A percentile compares a stretch with the other conserved stretches of the same genome.
phyloP scores from a whole-genome alignment of 192 early-diverging fungal genomes.

The Umbelopsis vinacea region DNA sequence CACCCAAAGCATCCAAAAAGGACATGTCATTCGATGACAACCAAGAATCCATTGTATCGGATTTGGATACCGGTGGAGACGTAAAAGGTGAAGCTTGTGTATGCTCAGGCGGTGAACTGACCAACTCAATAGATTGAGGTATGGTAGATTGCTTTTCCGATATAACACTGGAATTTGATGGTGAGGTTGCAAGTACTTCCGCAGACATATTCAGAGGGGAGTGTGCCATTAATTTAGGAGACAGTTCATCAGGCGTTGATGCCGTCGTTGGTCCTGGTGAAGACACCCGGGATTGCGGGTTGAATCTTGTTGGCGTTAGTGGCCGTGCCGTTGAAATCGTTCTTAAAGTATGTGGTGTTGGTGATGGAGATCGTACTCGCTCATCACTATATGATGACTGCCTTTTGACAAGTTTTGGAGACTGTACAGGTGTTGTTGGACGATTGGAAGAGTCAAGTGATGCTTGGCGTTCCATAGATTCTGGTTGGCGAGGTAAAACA shows the following conservation, averaged over 20 bases:
- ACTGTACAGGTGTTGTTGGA: not conserved
- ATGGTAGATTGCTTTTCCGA: no score
- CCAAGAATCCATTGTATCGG: not conserved
- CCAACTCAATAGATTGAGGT: not conserved
- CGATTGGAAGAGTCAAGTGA: not conserved
- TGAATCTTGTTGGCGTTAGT: not conserved
- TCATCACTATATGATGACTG: not conserved
- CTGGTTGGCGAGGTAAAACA: not conserved
- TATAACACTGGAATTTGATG: not conserved
- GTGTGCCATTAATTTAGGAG: no score
- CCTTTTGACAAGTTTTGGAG: not conserved
- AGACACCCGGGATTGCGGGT: not conserved
- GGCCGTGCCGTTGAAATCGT: not conserved
- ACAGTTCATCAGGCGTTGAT: no score
- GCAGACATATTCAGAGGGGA: no score
- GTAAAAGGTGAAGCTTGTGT: not conserved
- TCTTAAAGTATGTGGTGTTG: not conserved
- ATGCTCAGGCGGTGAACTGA: not conserved
- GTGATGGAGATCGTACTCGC: not conserved
- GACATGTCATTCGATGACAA: conserved; percentile 9
- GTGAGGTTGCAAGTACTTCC: not conserved
- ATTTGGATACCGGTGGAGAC: not conserved
- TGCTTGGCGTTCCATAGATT: not conserved
- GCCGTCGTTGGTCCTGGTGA: not conserved
- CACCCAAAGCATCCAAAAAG: not conserved